Conservation (phyloP, 352 stramenopile genomes). For the Phytophthora capsici region DNA sequence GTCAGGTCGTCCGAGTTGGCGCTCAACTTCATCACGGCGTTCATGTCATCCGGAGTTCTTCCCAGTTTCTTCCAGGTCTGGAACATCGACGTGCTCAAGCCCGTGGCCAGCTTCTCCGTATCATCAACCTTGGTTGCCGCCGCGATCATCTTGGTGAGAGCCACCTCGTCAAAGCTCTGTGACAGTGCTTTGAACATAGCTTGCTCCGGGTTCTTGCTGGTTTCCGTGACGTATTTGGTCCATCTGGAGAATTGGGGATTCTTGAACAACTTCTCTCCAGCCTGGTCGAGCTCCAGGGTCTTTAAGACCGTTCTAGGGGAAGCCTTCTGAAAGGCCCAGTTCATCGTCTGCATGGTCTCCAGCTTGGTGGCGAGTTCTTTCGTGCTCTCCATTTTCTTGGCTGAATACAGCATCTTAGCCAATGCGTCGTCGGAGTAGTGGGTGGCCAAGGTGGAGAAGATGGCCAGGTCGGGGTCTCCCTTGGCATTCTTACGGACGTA, state of each 20-base stretch:
- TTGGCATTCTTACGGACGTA: not conserved
- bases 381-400: not conserved
- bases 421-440: slow-evolving; percentile 1
- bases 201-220: slow-evolving; percentile 1
- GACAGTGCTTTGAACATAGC: not conserved
- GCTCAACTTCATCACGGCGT: not conserved
- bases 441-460: not conserved
- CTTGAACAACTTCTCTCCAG: not conserved
- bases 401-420: not conserved
- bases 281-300: slow-evolving; percentile 1
- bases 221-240: not conserved
- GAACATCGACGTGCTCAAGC: slow-evolving; percentile 4
- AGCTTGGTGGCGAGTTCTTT: slow-evolving; percentile 1
- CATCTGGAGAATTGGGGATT: slow-evolving; percentile 5
- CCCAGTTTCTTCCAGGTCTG: not conserved
- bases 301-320: slow-evolving; percentile 1
- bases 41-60: not conserved
- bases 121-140: not conserved
- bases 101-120: not conserved
- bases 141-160: slow-evolving; percentile 14
- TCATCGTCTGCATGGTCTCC: not conserved
- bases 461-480: not conserved
- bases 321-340: not conserved
- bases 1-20: slow-evolving; percentile 2
- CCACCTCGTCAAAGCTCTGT: not conserved